phyloP scores from a whole-genome alignment of 2,329 filamentous ascomycete species.

The Aspergillus proliferans region DNA sequence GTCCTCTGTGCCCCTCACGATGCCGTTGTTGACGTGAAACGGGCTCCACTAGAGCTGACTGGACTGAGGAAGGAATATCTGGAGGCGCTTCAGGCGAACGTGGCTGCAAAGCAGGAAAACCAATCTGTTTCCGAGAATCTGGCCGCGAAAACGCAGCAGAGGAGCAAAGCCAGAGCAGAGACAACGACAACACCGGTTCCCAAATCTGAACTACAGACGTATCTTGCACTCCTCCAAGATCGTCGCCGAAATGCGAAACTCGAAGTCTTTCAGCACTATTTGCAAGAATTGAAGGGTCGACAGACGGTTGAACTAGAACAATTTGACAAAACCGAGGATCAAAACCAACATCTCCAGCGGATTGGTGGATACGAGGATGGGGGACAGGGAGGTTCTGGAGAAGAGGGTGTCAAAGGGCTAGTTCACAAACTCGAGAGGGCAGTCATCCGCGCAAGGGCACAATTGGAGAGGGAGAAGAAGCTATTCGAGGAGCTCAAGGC shows the following conservation, averaged over 20 bases:
- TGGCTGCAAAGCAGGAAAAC: slow-evolving; percentile 36
- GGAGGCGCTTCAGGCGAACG: slow-evolving; percentile 39
- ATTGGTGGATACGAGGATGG: slow-evolving; percentile 15
- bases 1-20: slow-evolving; percentile 29
- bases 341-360: slow-evolving; percentile 9
- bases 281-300: slow-evolving; percentile 36
- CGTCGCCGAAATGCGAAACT: slow-evolving; percentile 42
- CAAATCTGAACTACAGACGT: slow-evolving; percentile 29
- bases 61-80: slow-evolving; percentile 41
- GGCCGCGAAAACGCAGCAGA: slow-evolving; percentile 20
- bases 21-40: slow-evolving; percentile 27
- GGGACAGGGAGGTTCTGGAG: slow-evolving; percentile 3
- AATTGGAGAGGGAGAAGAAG: slow-evolving; percentile 31
- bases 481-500: slow-evolving; percentile 28
- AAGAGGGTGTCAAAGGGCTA: slow-evolving; percentile 25
- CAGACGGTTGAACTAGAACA: slow-evolving; percentile 15
- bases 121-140: slow-evolving; percentile 28
- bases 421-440: slow-evolving; percentile 35
- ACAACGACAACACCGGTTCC: slow-evolving; percentile 10
- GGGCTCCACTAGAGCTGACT: slow-evolving; percentile 34
- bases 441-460: slow-evolving; percentile 30
- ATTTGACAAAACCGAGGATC: slow-evolving; percentile 13
- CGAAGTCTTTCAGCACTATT: slow-evolving; percentile 41
- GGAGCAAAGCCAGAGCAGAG: slow-evolving; percentile 15
- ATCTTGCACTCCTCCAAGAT: slow-evolving; percentile 42